phyloP scores from a whole-genome alignment of 2,329 filamentous ascomycete species.

The Cryoendolithus antarcticus region DNA sequence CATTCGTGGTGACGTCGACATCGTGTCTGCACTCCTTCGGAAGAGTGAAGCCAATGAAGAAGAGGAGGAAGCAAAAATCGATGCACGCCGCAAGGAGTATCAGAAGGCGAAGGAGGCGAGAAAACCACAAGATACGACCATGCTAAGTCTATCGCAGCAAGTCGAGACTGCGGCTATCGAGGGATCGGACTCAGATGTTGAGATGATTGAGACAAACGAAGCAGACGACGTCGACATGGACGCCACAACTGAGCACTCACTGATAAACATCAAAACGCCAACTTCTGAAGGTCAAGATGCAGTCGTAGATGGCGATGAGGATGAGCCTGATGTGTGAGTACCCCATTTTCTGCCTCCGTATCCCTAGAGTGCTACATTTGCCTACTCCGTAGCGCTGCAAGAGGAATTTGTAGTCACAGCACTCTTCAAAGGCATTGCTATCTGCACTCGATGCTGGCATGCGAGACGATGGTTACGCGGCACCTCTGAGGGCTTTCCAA shows the following conservation, averaged over 20 bases:
- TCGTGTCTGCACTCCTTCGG: conserved; percentile 58
- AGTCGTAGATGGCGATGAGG: not conserved
- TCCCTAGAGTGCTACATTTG: no score
- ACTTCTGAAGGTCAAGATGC: not conserved
- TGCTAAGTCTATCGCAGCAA: not conserved
- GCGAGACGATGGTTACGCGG: no score
- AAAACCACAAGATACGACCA: not conserved
- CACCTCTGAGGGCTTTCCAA: no score
- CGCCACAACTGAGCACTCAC: conserved; percentile 51
- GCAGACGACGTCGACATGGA: conserved; percentile 20
- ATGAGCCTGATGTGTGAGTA: no score
- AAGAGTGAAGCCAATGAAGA: conserved; percentile 66
- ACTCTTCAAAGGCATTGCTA: no score
- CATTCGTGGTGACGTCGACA: conserved; percentile 54
- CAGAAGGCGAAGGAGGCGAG: not conserved
- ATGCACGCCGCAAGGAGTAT: conserved; percentile 14
- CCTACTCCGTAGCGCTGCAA: no score
- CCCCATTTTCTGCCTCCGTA: no score
- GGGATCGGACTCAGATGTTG: conserved; percentile 28
- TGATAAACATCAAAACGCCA: conserved; percentile 48
- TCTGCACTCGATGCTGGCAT: no score
- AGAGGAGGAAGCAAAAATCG: conserved; percentile 41
- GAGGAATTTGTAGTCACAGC: no score
- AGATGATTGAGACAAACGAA: conserved; percentile 35
- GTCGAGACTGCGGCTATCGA: conserved; percentile 9